Conservation (phyloP, 352 stramenopile genomes). For the Globisporangium cystogenes region DNA sequence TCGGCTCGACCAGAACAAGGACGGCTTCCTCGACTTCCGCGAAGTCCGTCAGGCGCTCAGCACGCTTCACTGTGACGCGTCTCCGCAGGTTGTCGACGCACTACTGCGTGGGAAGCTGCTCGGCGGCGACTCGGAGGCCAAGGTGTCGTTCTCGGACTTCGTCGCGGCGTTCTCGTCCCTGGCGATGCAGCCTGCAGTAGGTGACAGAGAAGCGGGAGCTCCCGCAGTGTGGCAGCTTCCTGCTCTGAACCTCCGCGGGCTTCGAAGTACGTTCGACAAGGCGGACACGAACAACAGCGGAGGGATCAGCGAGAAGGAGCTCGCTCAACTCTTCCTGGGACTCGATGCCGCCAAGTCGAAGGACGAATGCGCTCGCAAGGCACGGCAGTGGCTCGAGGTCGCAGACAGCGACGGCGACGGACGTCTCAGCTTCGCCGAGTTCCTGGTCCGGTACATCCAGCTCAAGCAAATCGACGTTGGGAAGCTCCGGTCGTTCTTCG, state of each 20-base stretch:
- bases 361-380: conserved; percentile 18
- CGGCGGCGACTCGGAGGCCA: conserved; percentile 13
- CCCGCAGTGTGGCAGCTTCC: conserved; percentile 18
- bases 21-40: conserved; percentile 48
- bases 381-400: conserved; percentile 30
- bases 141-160: conserved; percentile 51
- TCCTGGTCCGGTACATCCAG: conserved; percentile 55
- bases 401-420: conserved; percentile 26
- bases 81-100: conserved; percentile 26
- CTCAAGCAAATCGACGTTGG: conserved; percentile 29
- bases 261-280: conserved; percentile 40
- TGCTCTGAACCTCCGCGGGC: conserved; percentile 26
- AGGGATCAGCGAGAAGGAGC: conserved; percentile 29
- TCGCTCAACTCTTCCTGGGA: conserved; percentile 24
- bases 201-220: conserved; percentile 1
- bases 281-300: conserved; percentile 29
- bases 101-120: conserved; percentile 27
- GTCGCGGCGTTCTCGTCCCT: conserved; percentile 48
- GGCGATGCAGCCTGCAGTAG: conserved; percentile 34
- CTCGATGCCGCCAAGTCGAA: conserved; percentile 24
- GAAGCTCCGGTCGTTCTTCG: conserved; percentile 32
- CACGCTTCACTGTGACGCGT: conserved; percentile 24
- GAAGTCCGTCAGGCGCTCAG: conserved; percentile 41
- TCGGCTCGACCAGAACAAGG: conserved; percentile 47
- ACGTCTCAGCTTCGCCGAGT: conserved; percentile 52